These are phyloP conservation scores for Chytriomyces sp. DNA, from an alignment of 192 early-diverging fungal species.

Conservation along the genomic window DNA sequence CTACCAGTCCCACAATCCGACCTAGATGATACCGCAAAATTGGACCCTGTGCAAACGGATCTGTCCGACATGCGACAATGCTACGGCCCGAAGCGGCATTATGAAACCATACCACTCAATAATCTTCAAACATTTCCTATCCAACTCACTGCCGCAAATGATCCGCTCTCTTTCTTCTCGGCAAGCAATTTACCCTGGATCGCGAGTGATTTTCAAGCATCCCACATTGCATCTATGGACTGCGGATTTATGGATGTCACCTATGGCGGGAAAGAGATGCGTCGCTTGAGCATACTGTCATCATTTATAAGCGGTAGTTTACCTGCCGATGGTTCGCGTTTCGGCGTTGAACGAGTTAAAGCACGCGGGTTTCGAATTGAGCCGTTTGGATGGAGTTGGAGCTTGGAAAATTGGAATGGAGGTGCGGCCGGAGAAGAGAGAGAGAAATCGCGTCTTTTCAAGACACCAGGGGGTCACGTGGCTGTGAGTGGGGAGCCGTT, in stretches of 20 bases:
- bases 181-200: slow-evolving; percentile 69
- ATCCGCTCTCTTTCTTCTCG: slow-evolving; percentile 47
- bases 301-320: neutral
- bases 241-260: slow-evolving; percentile 52
- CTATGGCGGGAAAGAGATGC: neutral
- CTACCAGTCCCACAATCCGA: too few relatives aligned
- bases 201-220: slow-evolving; percentile 56
- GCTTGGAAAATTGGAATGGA: neutral
- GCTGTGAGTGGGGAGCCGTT: slow-evolving; percentile 40
- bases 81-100: slow-evolving; percentile 10
- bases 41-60: neutral
- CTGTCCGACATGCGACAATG: slow-evolving; percentile 35
- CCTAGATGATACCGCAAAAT: slow-evolving; percentile 17
- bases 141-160: slow-evolving; percentile 49
- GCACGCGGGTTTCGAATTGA: neutral
- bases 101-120: neutral
- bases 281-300: neutral
- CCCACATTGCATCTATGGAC: slow-evolving; percentile 53
- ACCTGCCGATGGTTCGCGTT: neutral
- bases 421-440: neutral
- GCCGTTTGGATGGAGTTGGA: neutral
- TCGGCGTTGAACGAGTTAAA: neutral
- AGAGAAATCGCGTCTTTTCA: neutral
- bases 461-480: neutral
- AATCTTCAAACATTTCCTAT: slow-evolving; percentile 52